These are phyloP conservation scores for Lactarius vividus DNA, from an alignment of 768 basidiomycete species.

Conservation along the genomic window DNA sequence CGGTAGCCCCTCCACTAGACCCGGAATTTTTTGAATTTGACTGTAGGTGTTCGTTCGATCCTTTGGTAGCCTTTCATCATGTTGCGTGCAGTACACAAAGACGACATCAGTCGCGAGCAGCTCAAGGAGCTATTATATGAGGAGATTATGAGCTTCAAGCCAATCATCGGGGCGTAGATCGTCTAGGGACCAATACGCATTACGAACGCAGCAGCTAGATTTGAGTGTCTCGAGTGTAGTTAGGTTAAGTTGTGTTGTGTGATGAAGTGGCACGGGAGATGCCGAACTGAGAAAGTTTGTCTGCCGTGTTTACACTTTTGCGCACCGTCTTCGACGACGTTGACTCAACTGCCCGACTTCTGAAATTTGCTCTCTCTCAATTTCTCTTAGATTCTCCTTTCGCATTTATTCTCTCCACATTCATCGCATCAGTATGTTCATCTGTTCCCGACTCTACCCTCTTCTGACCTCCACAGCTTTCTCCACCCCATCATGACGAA, in stretches of 20 bases:
- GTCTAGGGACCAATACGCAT: background rate
- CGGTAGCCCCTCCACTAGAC: conserved; percentile 90
- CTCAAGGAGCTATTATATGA: conserved; percentile 92
- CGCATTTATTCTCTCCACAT: conserved; percentile 22
- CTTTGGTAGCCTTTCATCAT: background rate
- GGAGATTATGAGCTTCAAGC: conserved; percentile 89
- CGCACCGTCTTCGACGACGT: conserved; percentile 21
- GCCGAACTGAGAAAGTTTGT: conserved; percentile 26
- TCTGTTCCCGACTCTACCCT: background rate
- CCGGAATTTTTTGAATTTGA: conserved; percentile 98
- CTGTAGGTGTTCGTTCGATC: conserved; percentile 45
- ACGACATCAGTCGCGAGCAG: conserved; percentile 92
- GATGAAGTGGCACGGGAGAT: conserved; percentile 19
- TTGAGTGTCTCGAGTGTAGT: background rate
- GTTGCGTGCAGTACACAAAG: conserved; percentile 72
- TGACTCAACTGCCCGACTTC: conserved; percentile 7
- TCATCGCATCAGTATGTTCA: conserved; percentile 17
- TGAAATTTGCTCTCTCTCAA: conserved; percentile 15
- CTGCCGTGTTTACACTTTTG: conserved; percentile 15
- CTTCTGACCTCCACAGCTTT: conserved; percentile 21
- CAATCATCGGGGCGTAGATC: conserved; percentile 48
- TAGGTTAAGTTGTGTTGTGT: background rate
- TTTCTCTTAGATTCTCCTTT: conserved; percentile 26
- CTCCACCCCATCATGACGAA: conserved; percentile 34
- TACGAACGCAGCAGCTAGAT: conserved; percentile 2